Conservation (phyloP, 345 rosid species). For the Populus alba region DNA sequence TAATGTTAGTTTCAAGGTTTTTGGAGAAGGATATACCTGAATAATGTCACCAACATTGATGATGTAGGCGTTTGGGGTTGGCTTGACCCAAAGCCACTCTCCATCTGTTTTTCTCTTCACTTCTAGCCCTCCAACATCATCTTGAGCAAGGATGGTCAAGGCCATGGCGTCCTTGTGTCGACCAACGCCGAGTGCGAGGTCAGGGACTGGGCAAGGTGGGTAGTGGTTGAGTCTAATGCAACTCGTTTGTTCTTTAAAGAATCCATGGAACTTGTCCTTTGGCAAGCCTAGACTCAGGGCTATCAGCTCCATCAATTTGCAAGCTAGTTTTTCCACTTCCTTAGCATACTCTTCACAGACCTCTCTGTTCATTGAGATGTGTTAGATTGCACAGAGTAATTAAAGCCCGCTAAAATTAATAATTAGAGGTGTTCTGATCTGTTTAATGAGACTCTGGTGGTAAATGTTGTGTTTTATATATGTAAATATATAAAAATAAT, state of each 20-base stretch:
- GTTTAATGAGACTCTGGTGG: too few species aligned
- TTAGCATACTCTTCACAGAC: constrained; percentile 42
- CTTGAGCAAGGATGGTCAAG: constrained; percentile 69
- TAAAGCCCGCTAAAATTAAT: neutral
- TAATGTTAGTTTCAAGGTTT: neutral
- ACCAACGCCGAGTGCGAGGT: constrained; percentile 80
- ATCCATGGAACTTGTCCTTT: constrained; percentile 39
- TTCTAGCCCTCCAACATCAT: constrained; percentile 75
- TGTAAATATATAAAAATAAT: too few species aligned
- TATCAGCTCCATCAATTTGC: constrained; percentile 45
- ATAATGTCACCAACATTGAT: constrained; percentile 64
- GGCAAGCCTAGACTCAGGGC: constrained; percentile 58
- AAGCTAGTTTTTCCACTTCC: constrained; percentile 50
- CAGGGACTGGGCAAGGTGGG: constrained; percentile 77
- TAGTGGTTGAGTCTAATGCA: constrained; percentile 59
- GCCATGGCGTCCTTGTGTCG: constrained; percentile 77
- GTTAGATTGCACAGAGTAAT: neutral
- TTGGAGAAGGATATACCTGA: constrained; percentile 38
- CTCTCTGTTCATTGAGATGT: constrained; percentile 29
- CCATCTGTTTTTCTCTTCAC: constrained; percentile 67
- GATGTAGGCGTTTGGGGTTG: constrained; percentile 50
- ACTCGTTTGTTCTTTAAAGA: constrained; percentile 52
- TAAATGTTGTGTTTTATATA: too few species aligned
- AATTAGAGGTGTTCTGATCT: neutral
- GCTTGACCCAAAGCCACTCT: constrained; percentile 59